Base-by-base conservation (phyloP, 176 grass and related monocot species). In the Carex scoparia region DNA sequence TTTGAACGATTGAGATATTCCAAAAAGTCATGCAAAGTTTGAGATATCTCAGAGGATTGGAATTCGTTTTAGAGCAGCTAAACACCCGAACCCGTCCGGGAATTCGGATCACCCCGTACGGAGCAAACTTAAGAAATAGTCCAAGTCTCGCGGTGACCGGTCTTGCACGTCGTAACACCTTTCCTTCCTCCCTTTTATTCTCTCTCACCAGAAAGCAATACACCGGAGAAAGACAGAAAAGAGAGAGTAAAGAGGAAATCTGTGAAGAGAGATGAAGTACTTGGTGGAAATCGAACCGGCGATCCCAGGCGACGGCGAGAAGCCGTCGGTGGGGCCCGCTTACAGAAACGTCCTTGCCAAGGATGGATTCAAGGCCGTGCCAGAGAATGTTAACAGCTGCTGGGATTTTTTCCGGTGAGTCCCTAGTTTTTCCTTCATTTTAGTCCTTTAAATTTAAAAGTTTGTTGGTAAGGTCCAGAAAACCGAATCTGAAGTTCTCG, bases 371-470 rank as follows among this genome's bases (percentile, higher is more conserved):
- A 83, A 80, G 28, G 81, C 81, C 79, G 42, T 83, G 10, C 73
- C 85, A 53, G 69, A 87, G 4, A 89, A 85, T 32, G 2, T 93
- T 33, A 19, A 91, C 65, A 83, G 73, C 80, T 93, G 91, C 81
- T 98, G 95, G 95, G 95, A 98, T 46, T 53, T 98, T 67, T 98
- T 94, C 89, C 91, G 93, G 95, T 98, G 63, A 40, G 51, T 33
- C 1, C 15, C 7, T 51, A 10, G 48, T 54, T 19, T 68, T 40
- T 1, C n/a, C 49, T 42, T 13, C 12, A 27, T 3, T 18, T 23
- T 65, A 32, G 30, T 28, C 48, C 30, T 53, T 16, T 30, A 3
- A 11, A 68, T 32, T 15, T 59, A n/a, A 19, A 10, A 61, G 7
- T 38, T 85, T 62, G 61, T 4, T 19, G 18, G 35, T 40, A 18